Conservation (phyloP, 1,284 basidiomycete genomes). For the Taiwanofungus camphoratus region DNA sequence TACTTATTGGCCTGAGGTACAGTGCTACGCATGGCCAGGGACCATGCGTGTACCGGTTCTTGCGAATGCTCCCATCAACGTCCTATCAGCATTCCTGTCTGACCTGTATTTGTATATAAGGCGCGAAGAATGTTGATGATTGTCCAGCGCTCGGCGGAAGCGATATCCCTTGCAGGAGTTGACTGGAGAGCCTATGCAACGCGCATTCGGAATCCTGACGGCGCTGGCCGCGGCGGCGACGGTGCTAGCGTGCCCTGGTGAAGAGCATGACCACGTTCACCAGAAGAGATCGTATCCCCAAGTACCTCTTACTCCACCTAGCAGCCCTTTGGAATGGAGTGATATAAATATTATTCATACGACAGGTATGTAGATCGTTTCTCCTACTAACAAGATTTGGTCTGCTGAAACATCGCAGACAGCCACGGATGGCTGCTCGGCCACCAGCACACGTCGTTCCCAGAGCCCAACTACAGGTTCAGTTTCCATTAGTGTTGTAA, state of each 20-base stretch:
- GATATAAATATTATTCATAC: conserved; percentile 37
- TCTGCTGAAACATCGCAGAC: conserved; percentile 55
- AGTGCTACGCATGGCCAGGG: too few species aligned
- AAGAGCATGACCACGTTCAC: conserved; percentile 29
- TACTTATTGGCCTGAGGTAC: too few species aligned
- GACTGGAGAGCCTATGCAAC: conserved; percentile 9
- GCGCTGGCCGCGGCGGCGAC: conserved; percentile 13
- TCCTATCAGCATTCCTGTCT: too few species aligned
- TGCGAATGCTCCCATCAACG: too few species aligned
- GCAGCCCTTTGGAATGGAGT: conserved; percentile 65
- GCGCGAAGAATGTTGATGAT: too few species aligned
- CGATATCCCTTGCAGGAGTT: too few species aligned
- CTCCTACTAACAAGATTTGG: conserved; percentile 7
- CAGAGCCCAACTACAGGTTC: conserved; percentile 72
- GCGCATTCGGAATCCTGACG: conserved; percentile 4
- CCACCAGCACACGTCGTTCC: conserved; percentile 62
- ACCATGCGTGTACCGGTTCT: too few species aligned
- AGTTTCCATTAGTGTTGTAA: conserved; percentile 8
- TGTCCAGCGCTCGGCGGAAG: too few species aligned
- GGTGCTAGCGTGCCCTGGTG: conserved; percentile 22
- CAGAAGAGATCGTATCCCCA: conserved; percentile 39
- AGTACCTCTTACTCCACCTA: conserved; percentile 46
- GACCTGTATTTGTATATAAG: too few species aligned
- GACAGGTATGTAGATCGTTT: not conserved
- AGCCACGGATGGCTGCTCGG: conserved; percentile 78